These are phyloP conservation scores for Penicillium sp. DNA, from an alignment of 2,329 filamentous ascomycete species.

Conservation along the genomic window DNA sequence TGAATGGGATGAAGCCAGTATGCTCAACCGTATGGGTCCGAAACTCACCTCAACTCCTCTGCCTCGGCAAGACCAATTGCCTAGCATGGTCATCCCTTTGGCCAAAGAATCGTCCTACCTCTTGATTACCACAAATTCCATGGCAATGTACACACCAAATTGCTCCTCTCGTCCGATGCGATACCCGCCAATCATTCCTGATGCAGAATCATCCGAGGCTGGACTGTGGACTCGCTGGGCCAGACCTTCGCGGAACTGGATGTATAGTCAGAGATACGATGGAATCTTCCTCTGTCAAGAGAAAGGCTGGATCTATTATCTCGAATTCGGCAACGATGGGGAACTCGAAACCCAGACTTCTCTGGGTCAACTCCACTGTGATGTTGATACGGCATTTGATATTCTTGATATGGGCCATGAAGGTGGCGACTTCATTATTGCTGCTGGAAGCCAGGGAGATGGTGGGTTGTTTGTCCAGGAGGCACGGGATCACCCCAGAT, in stretches of 20 bases:
- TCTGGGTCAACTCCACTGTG: slow-evolving; percentile 67
- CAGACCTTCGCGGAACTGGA: slow-evolving; percentile 66
- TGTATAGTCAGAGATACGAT: slow-evolving; percentile 66
- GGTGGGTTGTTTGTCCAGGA: slow-evolving; percentile 73
- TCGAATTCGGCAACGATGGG: slow-evolving; percentile 62
- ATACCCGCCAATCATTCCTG: slow-evolving; percentile 32
- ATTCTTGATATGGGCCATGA: slow-evolving; percentile 62
- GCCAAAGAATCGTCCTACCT: slow-evolving; percentile 70
- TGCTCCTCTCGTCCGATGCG: slow-evolving; percentile 35
- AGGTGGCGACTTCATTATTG: slow-evolving; percentile 74
- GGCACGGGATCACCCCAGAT: slow-evolving; percentile 55
- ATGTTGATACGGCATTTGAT: slow-evolving; percentile 79
- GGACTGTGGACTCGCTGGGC: slow-evolving; percentile 85
- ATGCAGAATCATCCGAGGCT: slow-evolving; percentile 25
- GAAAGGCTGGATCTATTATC: slow-evolving; percentile 74
- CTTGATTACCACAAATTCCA: slow-evolving; percentile 61
- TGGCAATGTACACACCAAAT: slow-evolving; percentile 50
- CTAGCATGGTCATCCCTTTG: slow-evolving; percentile 70
- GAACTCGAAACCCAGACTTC: slow-evolving; percentile 58
- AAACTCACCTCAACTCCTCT: neutral
- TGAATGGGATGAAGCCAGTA: slow-evolving; percentile 53
- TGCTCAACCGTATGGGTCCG: slow-evolving; percentile 53
- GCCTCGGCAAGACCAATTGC: slow-evolving; percentile 52
- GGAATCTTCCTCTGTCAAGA: slow-evolving; percentile 84
- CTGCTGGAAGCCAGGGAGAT: slow-evolving; percentile 74